phyloP scores from a whole-genome alignment of 345 rosid species.

The Arabidopsis thaliana region TAIR10.1 NC_003075.7:12013501-12014000 shows the following conservation, averaged over 20 bases:
- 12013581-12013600: neutral
- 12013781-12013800: conserved; percentile 8
- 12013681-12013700: neutral
- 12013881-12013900: conserved; percentile 97
- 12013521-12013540: conserved; percentile 25
- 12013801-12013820: neutral
- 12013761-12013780: neutral
- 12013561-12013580: neutral
- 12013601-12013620: neutral
- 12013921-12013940: conserved; percentile 92
- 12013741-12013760: neutral
- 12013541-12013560: neutral
- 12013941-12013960: conserved; percentile 94
- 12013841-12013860: conserved; percentile 57
- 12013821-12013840: conserved; percentile 28
- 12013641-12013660: conserved; percentile 10
- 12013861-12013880: conserved; percentile 98
- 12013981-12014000: conserved; percentile 37
- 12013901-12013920: conserved; percentile 93
- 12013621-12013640: conserved; percentile 7
- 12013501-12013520: conserved; percentile 23
- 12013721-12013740: neutral
- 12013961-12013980: conserved; percentile 99
- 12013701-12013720: conserved; percentile 14
- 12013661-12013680: conserved; percentile 23